Base-by-base conservation (phyloP, 495 filamentous ascomycete species). In the Mytilinidion resinicola region DNA sequence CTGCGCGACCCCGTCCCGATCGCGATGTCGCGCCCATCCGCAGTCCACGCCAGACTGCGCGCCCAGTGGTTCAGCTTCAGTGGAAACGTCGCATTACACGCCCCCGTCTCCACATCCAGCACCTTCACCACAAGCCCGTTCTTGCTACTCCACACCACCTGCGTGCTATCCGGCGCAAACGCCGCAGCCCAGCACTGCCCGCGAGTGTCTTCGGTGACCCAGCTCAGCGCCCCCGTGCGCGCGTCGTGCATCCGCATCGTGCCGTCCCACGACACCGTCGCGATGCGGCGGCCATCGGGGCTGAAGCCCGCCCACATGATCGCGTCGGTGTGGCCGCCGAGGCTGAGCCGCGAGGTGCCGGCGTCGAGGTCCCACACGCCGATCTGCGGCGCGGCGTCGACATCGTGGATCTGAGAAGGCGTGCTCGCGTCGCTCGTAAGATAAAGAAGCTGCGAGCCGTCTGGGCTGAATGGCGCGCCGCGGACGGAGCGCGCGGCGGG, bases 281-380 rank as follows among this genome's bases (percentile, higher is more conserved):
- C 70, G 48, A 72, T 68, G 54, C 63, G 34, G 15, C 51, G 57
- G 36, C 65, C 59, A 56, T 73, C 57, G n/a, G 66, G 62, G 49
- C 53, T 66, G 46, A 69, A 71, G 39, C 60, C 63, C 1, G 62
- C 53, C 69, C 67, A 71, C 63, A 68, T 68, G 30, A 73, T 66
- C 0, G 57, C 55, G 59, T 75, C 69, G 8, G 62, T 67, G 55
- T 75, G 73, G 48, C 68, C 72, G 4, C 14, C 14, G 14, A 74
- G 67, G 5, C 38, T 20, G 30, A 51, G 41, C 11, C 35, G 8
- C 25, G 33, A 50, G 0, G 36, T 54, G 0, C 20, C 21, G 19
- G 51, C 15, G 1, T 56, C 34, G 7, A 66, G 39, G 35, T 66
- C 63, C 25, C 35, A 63, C 6, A 63, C 56, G 2, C 63, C 51